Evolutionary conservation across 164 flowering plant species (phyloP).

Genomic region (Dillenia suffruticosa): DNA sequence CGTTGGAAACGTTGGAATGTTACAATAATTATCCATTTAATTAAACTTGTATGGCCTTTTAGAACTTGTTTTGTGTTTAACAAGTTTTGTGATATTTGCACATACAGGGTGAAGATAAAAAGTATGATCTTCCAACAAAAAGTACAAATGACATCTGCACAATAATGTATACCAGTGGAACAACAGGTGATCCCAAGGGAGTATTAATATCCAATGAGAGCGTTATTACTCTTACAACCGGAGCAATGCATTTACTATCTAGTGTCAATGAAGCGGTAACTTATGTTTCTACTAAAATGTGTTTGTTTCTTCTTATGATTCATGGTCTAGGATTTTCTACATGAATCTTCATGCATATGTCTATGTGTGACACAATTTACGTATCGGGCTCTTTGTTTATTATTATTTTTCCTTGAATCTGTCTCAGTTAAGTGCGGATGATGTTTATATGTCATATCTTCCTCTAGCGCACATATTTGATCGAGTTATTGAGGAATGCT

Average conservation of each 20-base stretch:
- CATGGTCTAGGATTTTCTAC: too few relatives aligned
- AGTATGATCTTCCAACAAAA: slow-evolving; percentile 60
- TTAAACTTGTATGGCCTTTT: too few relatives aligned
- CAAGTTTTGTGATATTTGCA: background rate
- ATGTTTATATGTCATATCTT: slow-evolving; percentile 87
- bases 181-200: slow-evolving; percentile 98
- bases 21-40: too few relatives aligned
- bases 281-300: background rate
- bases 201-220: slow-evolving; percentile 80
- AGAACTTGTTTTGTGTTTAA: too few relatives aligned
- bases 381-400: background rate
- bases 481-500: slow-evolving; percentile 80
- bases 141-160: slow-evolving; percentile 79
- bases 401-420: slow-evolving; percentile 2
- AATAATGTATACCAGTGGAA: slow-evolving; percentile 99
- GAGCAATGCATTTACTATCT: slow-evolving; percentile 50
- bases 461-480: slow-evolving; percentile 98
- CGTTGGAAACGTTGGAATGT: too few relatives aligned
- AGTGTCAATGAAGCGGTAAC: slow-evolving; percentile 63
- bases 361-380: too few relatives aligned
- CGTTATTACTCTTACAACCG: slow-evolving; percentile 70
- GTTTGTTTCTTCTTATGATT: too few relatives aligned
- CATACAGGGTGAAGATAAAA: slow-evolving; percentile 56
- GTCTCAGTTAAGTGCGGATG: slow-evolving; percentile 52
- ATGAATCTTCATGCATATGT: background rate